Evolutionary conservation across 2,329 filamentous ascomycete genomes (phyloP), one percentile per base, ranked within the genome.

Genomic region (Hypoxylon rubiginosum): DNA sequence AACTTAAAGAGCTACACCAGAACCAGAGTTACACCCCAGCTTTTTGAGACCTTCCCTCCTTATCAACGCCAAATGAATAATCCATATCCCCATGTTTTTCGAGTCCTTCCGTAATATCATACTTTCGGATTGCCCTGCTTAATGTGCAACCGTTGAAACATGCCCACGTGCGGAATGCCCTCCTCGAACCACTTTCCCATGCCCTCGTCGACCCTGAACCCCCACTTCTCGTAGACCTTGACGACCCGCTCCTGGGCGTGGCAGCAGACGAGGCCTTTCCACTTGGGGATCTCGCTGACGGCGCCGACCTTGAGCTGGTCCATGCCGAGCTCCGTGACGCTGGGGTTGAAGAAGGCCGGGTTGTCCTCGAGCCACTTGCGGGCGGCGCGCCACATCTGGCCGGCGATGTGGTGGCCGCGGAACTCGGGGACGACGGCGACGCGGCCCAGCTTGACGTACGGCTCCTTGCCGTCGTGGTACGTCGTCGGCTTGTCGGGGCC

Each of bases 121-220:
- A 72, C 54, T 15, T 32, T 59, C 2, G 71, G 69, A 28, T 54
- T 52, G 19, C 19, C 67, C 26, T 58, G 28, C 57, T 69, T 71
- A 3, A 82, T 66, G 3, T 82, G 74, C 28, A 89, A 64, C 34
- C 86, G 80, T 69, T 79, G 74, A 69, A 87, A 97, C 94, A 97
- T 97, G 64, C 92, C 94, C 17, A 97, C 85, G 82, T 97, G 93
- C 69, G 87, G 83, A 58, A 97, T 95, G 3, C 91, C 92, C 74
- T 96, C 93, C 78, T 97, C 94, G 67, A 85, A 83, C 93, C 94
- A 97, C 32, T 78, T 84, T 0, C 92, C 92, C 86, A 95, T 88
- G 9, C 80, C 82, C 74, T 91, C 85, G 78, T 97, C 94, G 9
- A 87, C 82, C 67, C 83, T 80, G 77, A 97, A 97, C 0, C 93